Base-by-base conservation (phyloP, 202 grass and related monocot species). In the Miscanthus sacchariflorus region DNA sequence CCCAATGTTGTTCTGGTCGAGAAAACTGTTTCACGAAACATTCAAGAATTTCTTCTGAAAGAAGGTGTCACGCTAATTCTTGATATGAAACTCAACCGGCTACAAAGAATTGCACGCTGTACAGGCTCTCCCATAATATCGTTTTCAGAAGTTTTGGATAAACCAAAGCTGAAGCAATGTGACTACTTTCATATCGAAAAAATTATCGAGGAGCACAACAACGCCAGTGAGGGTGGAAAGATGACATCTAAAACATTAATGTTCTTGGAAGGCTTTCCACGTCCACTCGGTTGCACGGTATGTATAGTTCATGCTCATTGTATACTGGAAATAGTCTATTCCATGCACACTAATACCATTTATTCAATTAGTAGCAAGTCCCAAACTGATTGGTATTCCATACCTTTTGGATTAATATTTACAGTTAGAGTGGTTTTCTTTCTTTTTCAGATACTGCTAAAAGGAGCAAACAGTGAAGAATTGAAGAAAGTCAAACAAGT, bases 1-100 rank as follows among this genome's bases (percentile, higher is more conserved):
- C 97, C 97, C 56, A 91, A 99, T 91, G 93, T 99, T 77, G 91
- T 99, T 78, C 79, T 99, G 86, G 97, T 99, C 30, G 97, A 99
- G 90, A 99, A 99, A 92, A 97, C 90, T 30, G 95, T 99, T 93
- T 93, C 97, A 72, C 84, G 97, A 71, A 84, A 97, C 77, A 92
- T 97, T 75, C 97, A 95, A 80, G 97, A 99, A 70, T 64, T 93
- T 80, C 87, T 99, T 68, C 54, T 97, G 54, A 93, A 88, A 88
- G 88, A 91, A 89, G 91, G 90, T 38, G 90, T 92, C 56, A 91
- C 97, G 0, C 82, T 99, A 68, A 89, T 95, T 83, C 85, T 96
- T 68, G 97, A 99, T 91, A 93, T 99, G 97, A 99, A 97, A 88
- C 82, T 90, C 66, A 86, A 92, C 28, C 82, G 97, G 43, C 89